Base-by-base conservation (phyloP, 768 basidiomycete species). In the Myochromella boudieri region DNA sequence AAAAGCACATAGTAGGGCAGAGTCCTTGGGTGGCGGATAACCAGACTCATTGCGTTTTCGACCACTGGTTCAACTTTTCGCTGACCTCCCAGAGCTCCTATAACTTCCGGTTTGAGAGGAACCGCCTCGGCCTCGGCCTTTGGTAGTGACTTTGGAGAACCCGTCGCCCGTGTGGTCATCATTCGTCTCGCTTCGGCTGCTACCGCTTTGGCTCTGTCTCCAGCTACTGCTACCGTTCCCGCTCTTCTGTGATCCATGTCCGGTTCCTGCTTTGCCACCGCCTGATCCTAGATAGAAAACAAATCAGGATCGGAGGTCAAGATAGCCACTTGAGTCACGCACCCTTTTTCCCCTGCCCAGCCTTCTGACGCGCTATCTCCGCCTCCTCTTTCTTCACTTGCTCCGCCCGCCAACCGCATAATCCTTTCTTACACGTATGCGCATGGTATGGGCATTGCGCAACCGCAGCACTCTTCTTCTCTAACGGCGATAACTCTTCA, bases 351-450 rank as follows among this genome's bases (percentile, higher is more conserved):
- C 37, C 10, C 43, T 29, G 46, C 10, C 41, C n/a, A n/a, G 28
- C 42, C 18, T 27, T 26, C 20, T 48, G 46, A 6, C 28, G 37
- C 48, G 47, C 48, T 10, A 33, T 37, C 11, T 34, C 24, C 42
- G 24, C 55, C 41, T 55, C 55, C 53, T 59, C 51, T 51, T 63
- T 60, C 53, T 51, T 60, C 44, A 65, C 29, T 18, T 60, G 40
- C 46, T 58, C 58, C 36, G 62, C 55, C 56, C 64, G 59, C 52
- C 65, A 68, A 14, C 44, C 44, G 37, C 71, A 72, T 1, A 70
- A 66, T 22, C 68, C 69, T 56, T 68, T 68, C 58, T 66, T 68
- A 39, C 71, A 71, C 14, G 59, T 47, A 17, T 56, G 52, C 32
- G 54, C 51, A 51, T 69, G 68, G 27, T 57, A 59, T 0, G 57